Evolutionary conservation across 176 grass and related monocot genomes (phyloP).

Genomic region (sorghum (Sorghum bicolor)): Sorghum_bicolor_NCBIv3 NC_012878.2:1479001-1479500

Average conservation of each 20-base stretch:
- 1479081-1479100: not conserved
- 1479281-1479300: not conserved
- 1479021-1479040: not conserved
- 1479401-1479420: not conserved
- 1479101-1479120: not conserved
- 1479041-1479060: not conserved
- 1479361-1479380: no score
- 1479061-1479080: not conserved
- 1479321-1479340: not conserved
- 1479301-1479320: not conserved
- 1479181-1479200: not conserved
- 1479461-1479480: not conserved
- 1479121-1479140: not conserved
- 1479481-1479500: not conserved
- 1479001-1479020: not conserved
- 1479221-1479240: not conserved
- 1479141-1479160: not conserved
- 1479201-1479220: not conserved
- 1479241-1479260: not conserved
- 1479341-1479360: not conserved
- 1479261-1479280: not conserved
- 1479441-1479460: not conserved
- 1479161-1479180: not conserved
- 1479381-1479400: not conserved
- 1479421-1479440: not conserved